Conservation (phyloP, 2,329 filamentous ascomycete genomes). For the Colletotrichum sp. region DNA sequence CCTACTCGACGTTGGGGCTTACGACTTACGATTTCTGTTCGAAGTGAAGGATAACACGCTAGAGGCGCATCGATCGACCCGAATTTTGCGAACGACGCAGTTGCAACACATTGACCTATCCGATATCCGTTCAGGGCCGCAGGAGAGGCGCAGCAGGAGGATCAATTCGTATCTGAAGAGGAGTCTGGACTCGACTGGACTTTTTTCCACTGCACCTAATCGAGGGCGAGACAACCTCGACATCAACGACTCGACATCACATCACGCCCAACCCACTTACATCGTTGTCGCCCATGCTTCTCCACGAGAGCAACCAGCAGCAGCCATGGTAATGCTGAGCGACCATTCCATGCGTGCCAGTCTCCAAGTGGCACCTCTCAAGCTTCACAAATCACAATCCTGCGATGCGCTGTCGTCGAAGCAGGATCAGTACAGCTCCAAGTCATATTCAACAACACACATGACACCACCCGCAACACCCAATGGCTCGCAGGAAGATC, state of each 20-base stretch:
- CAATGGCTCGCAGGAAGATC: constrained; percentile 68
- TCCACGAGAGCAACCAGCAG: constrained; percentile 33
- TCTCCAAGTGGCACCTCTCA: constrained; percentile 65
- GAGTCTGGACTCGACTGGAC: neutral
- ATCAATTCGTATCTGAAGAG: neutral
- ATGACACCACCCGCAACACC: constrained; percentile 82
- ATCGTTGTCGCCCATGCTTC: constrained; percentile 38
- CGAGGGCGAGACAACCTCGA: neutral
- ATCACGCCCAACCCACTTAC: neutral
- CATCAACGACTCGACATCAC: neutral
- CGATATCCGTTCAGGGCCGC: neutral
- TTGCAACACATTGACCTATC: neutral
- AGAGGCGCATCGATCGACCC: constrained; percentile 2
- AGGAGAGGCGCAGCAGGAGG: neutral
- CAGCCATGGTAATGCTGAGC: constrained; percentile 53
- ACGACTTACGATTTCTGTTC: neutral
- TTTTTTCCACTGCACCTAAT: neutral
- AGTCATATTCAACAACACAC: constrained; percentile 58
- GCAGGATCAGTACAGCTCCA: constrained; percentile 36
- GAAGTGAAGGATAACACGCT: neutral
- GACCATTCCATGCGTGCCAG: constrained; percentile 58
- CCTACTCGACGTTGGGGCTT: constrained; percentile 1
- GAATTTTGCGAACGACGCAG: neutral
- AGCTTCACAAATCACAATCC: constrained; percentile 50
- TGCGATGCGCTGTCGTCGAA: constrained; percentile 27